A percentile compares a stretch with the other conserved stretches of the same genome.
Conservation (phyloP, 2,329 filamentous ascomycete genomes). For the Amphichorda felina region DNA sequence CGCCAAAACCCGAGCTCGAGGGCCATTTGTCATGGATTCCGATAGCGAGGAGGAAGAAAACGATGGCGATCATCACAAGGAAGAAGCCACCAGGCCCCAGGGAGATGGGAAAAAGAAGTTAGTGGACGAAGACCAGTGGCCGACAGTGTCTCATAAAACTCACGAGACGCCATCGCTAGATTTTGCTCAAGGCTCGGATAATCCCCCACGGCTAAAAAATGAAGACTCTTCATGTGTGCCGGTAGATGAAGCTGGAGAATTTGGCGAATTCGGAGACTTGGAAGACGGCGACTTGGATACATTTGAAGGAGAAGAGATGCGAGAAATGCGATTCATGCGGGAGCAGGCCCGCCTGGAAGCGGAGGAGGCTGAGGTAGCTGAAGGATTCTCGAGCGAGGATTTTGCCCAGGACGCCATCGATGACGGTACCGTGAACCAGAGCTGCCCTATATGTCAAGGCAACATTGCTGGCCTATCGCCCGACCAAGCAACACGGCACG, state of each 20-base stretch:
- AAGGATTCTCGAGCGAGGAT: conserved; percentile 18
- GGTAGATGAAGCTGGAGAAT: conserved; percentile 21
- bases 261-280: conserved; percentile 25
- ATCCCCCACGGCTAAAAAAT: conserved; percentile 11
- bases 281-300: conserved; percentile 44
- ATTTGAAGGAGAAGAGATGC: conserved; percentile 50
- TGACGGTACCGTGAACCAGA: conserved; percentile 17
- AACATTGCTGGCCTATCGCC: conserved; percentile 46
- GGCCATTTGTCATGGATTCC: conserved; percentile 61
- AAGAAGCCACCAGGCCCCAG: neutral
- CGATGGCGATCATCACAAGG: too few relatives aligned
- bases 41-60: conserved; percentile 32
- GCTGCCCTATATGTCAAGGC: conserved; percentile 69
- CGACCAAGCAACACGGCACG: conserved; percentile 69
- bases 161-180: too few relatives aligned
- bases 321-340: conserved; percentile 60
- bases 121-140: too few relatives aligned
- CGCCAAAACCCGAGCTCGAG: conserved; percentile 12
- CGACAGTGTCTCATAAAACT: neutral
- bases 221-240: conserved; percentile 18
- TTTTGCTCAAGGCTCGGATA: too few relatives aligned
- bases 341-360: conserved; percentile 59
- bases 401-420: conserved; percentile 18
- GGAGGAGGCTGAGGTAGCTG: conserved; percentile 31
- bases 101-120: neutral